A percentile compares a stretch with the other conserved stretches of the same genome.
phyloP scores from a whole-genome alignment of 2,329 filamentous ascomycete species.

The Thielaviopsis punctulata region DNA sequence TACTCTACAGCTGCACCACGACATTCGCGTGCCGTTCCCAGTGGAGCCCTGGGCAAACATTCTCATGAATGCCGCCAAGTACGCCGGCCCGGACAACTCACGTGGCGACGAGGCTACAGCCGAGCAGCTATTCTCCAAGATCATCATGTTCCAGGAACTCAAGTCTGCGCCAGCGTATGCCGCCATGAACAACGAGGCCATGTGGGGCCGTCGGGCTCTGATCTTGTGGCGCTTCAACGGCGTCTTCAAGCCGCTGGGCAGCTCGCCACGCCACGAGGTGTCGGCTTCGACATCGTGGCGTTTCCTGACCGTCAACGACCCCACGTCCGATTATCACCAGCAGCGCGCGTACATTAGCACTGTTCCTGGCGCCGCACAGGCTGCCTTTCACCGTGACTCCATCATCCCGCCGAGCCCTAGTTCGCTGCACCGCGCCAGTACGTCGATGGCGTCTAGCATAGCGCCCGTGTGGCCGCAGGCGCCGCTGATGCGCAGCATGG shows the following conservation, averaged over 20 bases:
- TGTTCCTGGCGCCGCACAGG: background rate
- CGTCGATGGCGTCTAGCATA: slow-evolving; percentile 1
- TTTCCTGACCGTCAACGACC: slow-evolving; percentile 43
- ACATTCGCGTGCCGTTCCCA: slow-evolving; percentile 39
- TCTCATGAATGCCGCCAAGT: slow-evolving; percentile 37
- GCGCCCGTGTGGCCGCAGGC: slow-evolving; percentile 1
- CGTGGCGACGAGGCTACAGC: slow-evolving; percentile 16
- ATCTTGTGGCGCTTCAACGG: slow-evolving; percentile 46
- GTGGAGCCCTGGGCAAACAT: slow-evolving; percentile 41
- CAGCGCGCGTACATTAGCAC: slow-evolving; percentile 21
- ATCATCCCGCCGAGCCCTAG: slow-evolving; percentile 36
- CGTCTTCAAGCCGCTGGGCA: slow-evolving; percentile 25
- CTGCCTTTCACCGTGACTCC: slow-evolving; percentile 19
- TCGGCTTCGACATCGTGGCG: slow-evolving; percentile 34
- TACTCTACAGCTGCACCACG: slow-evolving; percentile 26
- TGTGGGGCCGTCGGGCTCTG: slow-evolving; percentile 41
- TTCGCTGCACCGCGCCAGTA: slow-evolving; percentile 3
- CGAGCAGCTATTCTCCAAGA: slow-evolving; percentile 16
- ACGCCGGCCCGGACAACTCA: slow-evolving; percentile 26
- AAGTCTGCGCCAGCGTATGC: slow-evolving; percentile 35
- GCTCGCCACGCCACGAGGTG: slow-evolving; percentile 10
- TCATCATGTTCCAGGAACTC: slow-evolving; percentile 51
- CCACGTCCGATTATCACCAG: slow-evolving; percentile 40
- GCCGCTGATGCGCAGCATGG: slow-evolving; percentile 9
- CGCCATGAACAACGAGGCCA: slow-evolving; percentile 15